These are phyloP conservation scores for Triangularia verruculosa DNA, from an alignment of 2,329 filamentous ascomycete species.

Conservation along the genomic window DNA sequence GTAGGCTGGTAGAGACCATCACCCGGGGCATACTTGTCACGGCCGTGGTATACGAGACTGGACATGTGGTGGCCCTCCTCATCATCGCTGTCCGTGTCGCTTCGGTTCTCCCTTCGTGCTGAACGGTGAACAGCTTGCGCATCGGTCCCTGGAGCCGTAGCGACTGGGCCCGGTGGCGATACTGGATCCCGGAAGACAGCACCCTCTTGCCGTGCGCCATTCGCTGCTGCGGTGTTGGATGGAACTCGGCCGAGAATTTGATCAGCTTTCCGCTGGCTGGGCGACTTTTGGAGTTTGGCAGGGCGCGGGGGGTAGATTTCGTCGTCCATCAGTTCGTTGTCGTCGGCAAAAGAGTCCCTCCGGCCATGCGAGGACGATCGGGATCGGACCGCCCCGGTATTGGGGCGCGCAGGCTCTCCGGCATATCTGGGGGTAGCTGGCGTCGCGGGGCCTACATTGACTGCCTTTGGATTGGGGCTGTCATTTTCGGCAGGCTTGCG, in stretches of 20 bases:
- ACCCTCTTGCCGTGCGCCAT: slow-evolving; percentile 10
- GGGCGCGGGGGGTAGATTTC: slow-evolving; percentile 21
- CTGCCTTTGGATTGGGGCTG: not conserved
- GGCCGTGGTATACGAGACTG: slow-evolving; percentile 42
- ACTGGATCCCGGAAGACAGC: not conserved
- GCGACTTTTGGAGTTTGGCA: slow-evolving; percentile 26
- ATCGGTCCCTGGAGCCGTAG: slow-evolving; percentile 17
- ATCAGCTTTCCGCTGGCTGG: slow-evolving; percentile 27
- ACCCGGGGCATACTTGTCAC: slow-evolving; percentile 45
- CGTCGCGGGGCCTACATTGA: not conserved
- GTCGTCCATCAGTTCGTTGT: slow-evolving; percentile 15
- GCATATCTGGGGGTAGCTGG: not conserved
- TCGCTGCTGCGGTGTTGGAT: slow-evolving; percentile 12
- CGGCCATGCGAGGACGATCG: not conserved
- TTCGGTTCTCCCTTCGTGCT: slow-evolving; percentile 22
- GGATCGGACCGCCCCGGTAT: not conserved
- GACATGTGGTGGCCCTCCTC: slow-evolving; percentile 38
- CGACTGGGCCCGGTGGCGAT: slow-evolving; percentile 2
- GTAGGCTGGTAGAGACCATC: slow-evolving; percentile 58
- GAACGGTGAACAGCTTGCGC: slow-evolving; percentile 9
- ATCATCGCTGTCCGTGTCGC: slow-evolving; percentile 34
- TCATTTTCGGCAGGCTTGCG: not conserved
- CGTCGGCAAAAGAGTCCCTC: not conserved
- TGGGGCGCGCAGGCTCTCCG: not conserved
- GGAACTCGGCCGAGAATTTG: slow-evolving; percentile 24